Conservation (phyloP, 108 stramenopile genomes). For the Cyclotella distinguenda region DNA sequence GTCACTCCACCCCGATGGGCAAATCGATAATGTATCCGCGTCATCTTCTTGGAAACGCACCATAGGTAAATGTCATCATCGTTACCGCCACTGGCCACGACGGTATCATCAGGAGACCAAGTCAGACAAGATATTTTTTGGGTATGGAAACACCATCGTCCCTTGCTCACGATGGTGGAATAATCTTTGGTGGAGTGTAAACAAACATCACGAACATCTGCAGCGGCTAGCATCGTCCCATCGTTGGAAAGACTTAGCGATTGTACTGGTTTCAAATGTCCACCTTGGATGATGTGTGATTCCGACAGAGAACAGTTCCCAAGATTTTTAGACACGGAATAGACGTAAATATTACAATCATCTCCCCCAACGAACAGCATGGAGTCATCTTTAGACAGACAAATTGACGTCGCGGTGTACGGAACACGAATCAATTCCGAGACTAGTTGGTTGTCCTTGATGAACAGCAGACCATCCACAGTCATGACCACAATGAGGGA, state of each 20-base stretch:
- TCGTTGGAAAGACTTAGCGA: constrained; percentile 85
- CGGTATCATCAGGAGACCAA: constrained; percentile 71
- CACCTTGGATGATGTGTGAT: constrained; percentile 58
- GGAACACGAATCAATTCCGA: constrained; percentile 50
- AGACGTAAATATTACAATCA: constrained; percentile 89
- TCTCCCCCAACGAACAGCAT: constrained; percentile 92
- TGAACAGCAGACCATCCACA: constrained; percentile 62
- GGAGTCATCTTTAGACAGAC: constrained; percentile 71
- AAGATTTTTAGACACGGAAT: constrained; percentile 38
- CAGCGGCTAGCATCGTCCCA: constrained; percentile 82
- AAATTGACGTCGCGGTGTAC: constrained; percentile 74
- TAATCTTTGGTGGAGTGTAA: constrained; percentile 58
- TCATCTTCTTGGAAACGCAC: constrained; percentile 71
- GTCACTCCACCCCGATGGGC: constrained; percentile 85
- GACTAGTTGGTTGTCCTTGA: constrained; percentile 49
- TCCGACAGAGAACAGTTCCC: constrained; percentile 46
- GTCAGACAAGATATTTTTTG: constrained; percentile 69
- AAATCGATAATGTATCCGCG: constrained; percentile 75
- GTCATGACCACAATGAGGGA: constrained; percentile 74
- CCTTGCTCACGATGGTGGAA: constrained; percentile 56
- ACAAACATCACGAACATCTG: constrained; percentile 79
- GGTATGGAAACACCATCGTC: constrained; percentile 83
- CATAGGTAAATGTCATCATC: constrained; percentile 85
- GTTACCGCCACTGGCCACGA: constrained; percentile 76
- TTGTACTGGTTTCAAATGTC: constrained; percentile 77